Evolutionary conservation across 257 asterid genomes (phyloP).

Genomic region (Thymus quinquecostatus): DNA sequence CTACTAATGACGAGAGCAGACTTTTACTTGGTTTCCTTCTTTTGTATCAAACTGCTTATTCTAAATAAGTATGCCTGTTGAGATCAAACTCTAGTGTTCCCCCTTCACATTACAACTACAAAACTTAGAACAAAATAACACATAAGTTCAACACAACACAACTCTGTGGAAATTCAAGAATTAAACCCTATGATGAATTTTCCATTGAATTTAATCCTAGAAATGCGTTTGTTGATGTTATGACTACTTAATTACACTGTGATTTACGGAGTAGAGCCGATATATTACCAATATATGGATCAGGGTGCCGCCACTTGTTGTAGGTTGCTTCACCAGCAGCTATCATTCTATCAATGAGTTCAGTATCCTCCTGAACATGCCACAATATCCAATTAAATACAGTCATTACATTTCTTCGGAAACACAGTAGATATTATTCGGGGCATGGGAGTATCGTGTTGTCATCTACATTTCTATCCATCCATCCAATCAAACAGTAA

Average conservation of each 20-base stretch:
- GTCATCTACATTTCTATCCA: not conserved
- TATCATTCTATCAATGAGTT: slow-evolving; percentile 80
- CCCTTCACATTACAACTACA: not conserved
- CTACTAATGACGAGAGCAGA: not conserved
- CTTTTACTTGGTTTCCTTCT: slow-evolving; percentile 12
- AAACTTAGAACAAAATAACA: slow-evolving; percentile 3
- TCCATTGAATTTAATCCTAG: not conserved
- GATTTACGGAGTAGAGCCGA: too few relatives aligned
- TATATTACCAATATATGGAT: slow-evolving; percentile 84
- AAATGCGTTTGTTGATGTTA: not conserved
- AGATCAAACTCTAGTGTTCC: not conserved
- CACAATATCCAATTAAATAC: slow-evolving; percentile 16
- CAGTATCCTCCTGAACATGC: slow-evolving; percentile 74
- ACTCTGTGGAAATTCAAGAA: slow-evolving; percentile 2
- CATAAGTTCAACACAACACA: slow-evolving; percentile 11
- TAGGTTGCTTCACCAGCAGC: slow-evolving; percentile 71
- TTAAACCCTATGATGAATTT: not conserved
- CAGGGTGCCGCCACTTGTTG: slow-evolving; percentile 91
- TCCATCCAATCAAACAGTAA: slow-evolving; percentile 11
- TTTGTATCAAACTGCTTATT: not conserved
- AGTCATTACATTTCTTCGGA: not conserved
- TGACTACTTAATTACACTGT: not conserved
- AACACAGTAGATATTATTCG: not conserved
- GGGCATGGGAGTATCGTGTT: not conserved
- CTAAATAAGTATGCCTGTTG: not conserved